Conservation (phyloP, 1,284 basidiomycete species). For the Sphaerobolus stellatus region DNA sequence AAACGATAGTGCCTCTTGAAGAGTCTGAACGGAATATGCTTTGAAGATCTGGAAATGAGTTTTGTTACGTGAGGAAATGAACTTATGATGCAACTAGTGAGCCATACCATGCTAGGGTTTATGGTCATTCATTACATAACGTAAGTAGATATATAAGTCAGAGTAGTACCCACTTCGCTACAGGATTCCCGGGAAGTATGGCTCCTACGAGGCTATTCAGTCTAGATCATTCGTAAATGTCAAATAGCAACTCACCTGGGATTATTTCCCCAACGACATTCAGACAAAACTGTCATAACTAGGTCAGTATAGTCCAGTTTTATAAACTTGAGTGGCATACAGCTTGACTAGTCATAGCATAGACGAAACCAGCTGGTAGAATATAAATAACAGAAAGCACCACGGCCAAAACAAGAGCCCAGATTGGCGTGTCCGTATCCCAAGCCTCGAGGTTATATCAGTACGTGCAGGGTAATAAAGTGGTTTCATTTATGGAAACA, state of each 20-base stretch:
- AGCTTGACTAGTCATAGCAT: slow-evolving; percentile 85
- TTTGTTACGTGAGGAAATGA: background rate
- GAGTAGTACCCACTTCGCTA: slow-evolving; percentile 57
- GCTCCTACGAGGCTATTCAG: too few relatives aligned
- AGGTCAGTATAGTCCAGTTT: slow-evolving; percentile 2
- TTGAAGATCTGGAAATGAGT: slow-evolving; percentile 72
- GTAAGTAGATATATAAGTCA: background rate
- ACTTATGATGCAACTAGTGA: too few relatives aligned
- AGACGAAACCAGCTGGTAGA: slow-evolving; percentile 89
- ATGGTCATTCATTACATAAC: background rate
- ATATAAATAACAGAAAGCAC: slow-evolving; percentile 82
- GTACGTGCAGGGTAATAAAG: background rate
- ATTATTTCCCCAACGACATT: slow-evolving; percentile 91
- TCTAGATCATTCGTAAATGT: too few relatives aligned
- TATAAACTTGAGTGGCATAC: slow-evolving; percentile 38
- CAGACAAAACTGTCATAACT: slow-evolving; percentile 45
- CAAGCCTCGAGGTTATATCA: slow-evolving; percentile 72
- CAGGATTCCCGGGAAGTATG: slow-evolving; percentile 78
- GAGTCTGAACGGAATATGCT: slow-evolving; percentile 80
- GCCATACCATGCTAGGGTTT: slow-evolving; percentile 55
- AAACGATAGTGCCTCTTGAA: slow-evolving; percentile 75
- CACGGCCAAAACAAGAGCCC: slow-evolving; percentile 79
- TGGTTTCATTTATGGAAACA: slow-evolving; percentile 7
- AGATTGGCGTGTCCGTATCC: slow-evolving; percentile 84
- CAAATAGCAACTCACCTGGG: slow-evolving; percentile 47